phyloP scores from a whole-genome alignment of 495 filamentous ascomycete genomes.

The Diplogelasinospora grovesii region DNA sequence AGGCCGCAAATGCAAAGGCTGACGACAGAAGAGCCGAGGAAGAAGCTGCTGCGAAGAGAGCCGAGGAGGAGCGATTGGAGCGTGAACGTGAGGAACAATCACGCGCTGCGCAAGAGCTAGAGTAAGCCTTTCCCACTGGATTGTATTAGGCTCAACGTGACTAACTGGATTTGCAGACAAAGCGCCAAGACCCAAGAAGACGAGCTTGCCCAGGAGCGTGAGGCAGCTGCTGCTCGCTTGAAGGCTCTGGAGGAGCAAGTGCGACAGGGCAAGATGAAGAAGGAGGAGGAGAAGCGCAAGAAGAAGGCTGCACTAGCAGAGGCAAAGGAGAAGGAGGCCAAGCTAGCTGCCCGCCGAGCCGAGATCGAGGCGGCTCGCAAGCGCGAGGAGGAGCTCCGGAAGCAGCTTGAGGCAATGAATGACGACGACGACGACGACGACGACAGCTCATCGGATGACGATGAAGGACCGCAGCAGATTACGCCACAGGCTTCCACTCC shows the following conservation, averaged over 20 bases:
- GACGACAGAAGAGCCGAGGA: conserved; percentile 44
- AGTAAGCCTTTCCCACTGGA: conserved; percentile 55
- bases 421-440: conserved; percentile 65
- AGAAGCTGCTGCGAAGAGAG: conserved; percentile 43
- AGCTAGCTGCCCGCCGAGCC: conserved; percentile 75
- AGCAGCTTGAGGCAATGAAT: conserved; percentile 76
- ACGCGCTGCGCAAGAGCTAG: conserved; percentile 63
- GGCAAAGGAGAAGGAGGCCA: conserved; percentile 82
- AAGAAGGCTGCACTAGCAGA: conserved; percentile 82
- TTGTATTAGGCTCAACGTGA: conserved; percentile 14
- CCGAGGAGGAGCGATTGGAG: conserved; percentile 48
- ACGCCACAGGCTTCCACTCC: conserved; percentile 81
- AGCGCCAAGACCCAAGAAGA: conserved; percentile 70
- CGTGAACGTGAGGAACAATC: conserved; percentile 76
- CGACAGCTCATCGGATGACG: conserved; percentile 77
- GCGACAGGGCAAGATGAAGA: conserved; percentile 90
- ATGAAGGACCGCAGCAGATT: conserved; percentile 74
- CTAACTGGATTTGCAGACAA: conserved; percentile 48
- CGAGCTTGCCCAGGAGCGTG: conserved; percentile 70
- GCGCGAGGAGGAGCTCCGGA: conserved; percentile 78
- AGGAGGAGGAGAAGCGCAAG: conserved; percentile 86
- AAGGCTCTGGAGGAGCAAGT: conserved; percentile 91
- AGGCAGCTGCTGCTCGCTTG: conserved; percentile 74
- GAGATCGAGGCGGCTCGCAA: conserved; percentile 89
- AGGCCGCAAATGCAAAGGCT: conserved; percentile 57